Evolutionary conservation across 2,329 filamentous ascomycete species (phyloP).

Genomic region (Exserohilum rostratum): DNA sequence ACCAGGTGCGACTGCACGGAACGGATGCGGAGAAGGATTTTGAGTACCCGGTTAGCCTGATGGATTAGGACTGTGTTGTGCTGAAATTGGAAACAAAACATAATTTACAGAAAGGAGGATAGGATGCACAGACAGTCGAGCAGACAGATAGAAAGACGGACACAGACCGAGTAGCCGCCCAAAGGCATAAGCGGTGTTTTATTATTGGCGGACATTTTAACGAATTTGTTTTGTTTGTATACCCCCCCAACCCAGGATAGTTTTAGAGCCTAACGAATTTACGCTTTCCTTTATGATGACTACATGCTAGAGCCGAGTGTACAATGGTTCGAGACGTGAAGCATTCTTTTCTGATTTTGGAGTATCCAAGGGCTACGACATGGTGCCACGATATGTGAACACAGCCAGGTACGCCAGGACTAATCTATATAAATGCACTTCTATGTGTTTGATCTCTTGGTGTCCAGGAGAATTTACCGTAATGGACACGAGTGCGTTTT

Average conservation of each 20-base stretch:
- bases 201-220: conserved; percentile 1
- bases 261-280: conserved; percentile 11
- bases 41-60: conserved; percentile 26
- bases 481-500: background rate
- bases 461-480: background rate
- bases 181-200: background rate
- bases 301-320: background rate
- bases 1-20: conserved; percentile 54
- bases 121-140: background rate
- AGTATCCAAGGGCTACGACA: too few species aligned
- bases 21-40: conserved; percentile 27
- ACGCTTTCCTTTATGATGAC: conserved; percentile 5
- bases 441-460: background rate
- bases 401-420: background rate
- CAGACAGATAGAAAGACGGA: background rate
- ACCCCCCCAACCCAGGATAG: conserved; percentile 7
- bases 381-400: background rate
- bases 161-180: background rate
- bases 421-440: background rate
- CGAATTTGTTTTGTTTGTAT: conserved; percentile 10
- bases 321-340: background rate
- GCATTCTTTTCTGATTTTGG: too few species aligned
- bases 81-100: background rate
- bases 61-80: conserved; percentile 16
- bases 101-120: background rate